These are phyloP conservation scores for Plasmodium gonderi DNA, from an alignment of 169 alveolate species.

Conservation along the genomic window DNA sequence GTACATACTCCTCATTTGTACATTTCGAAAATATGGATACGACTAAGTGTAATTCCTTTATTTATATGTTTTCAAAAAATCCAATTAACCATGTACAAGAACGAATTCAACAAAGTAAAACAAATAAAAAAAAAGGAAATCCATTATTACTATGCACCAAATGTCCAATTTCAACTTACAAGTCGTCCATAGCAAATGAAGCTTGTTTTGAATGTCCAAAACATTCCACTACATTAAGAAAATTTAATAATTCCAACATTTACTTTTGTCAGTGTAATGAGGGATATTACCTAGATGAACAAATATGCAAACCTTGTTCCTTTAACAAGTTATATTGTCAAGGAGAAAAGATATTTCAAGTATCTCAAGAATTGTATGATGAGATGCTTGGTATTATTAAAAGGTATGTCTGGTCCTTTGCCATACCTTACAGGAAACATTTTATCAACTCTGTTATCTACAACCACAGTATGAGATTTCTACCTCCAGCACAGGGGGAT, in stretches of 20 bases:
- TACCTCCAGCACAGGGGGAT: background rate
- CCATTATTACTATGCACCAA: slow-evolving; percentile 55
- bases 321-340: slow-evolving; percentile 81
- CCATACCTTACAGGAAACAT: background rate
- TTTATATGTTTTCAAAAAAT: slow-evolving; percentile 3
- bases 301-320: slow-evolving; percentile 84
- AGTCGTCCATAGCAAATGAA: slow-evolving; percentile 82
- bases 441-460: slow-evolving; percentile 13
- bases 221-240: slow-evolving; percentile 79
- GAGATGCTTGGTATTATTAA: background rate
- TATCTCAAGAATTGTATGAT: slow-evolving; percentile 4
- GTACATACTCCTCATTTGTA: background rate
- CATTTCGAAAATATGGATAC: background rate
- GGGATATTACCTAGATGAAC: slow-evolving; percentile 84
- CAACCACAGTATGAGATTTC: slow-evolving; percentile 25
- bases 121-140: background rate
- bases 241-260: slow-evolving; percentile 78
- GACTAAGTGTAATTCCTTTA: slow-evolving; percentile 20
- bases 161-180: slow-evolving; percentile 85
- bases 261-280: slow-evolving; percentile 85
- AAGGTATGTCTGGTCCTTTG: background rate
- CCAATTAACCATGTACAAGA: background rate
- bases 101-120: slow-evolving; percentile 4
- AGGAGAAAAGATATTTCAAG: slow-evolving; percentile 79
- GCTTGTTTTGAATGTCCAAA: slow-evolving; percentile 83